These are phyloP conservation scores for Phytophthora podocarpi DNA, from an alignment of 352 stramenopile species.

Conservation along the genomic window DNA sequence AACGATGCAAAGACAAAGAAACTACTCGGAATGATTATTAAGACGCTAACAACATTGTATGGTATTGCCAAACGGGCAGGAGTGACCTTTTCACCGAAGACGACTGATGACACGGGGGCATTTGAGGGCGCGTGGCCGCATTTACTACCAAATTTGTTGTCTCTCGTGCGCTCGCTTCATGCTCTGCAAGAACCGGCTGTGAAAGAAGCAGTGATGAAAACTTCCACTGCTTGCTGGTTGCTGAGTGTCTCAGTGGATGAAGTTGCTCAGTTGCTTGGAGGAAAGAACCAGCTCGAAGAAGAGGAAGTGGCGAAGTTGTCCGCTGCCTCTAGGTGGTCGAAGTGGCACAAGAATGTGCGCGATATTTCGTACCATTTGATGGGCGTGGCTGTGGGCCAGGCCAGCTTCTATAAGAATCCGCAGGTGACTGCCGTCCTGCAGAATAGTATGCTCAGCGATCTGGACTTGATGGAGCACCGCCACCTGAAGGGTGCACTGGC, in stretches of 20 bases:
- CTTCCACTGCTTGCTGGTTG: constrained; percentile 63
- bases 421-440: constrained; percentile 54
- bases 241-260: constrained; percentile 77
- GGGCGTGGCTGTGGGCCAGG: constrained; percentile 57
- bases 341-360: constrained; percentile 84
- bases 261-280: constrained; percentile 72
- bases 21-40: constrained; percentile 59
- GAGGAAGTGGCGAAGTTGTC: constrained; percentile 65
- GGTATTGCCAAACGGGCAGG: constrained; percentile 70
- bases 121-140: constrained; percentile 68
- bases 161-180: constrained; percentile 66
- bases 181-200: constrained; percentile 54
- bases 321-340: constrained; percentile 59
- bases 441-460: constrained; percentile 65
- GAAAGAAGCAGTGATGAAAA: constrained; percentile 63
- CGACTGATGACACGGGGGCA: constrained; percentile 32
- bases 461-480: constrained; percentile 75
- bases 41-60: constrained; percentile 83
- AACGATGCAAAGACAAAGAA: constrained; percentile 50
- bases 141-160: constrained; percentile 72
- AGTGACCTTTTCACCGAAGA: constrained; percentile 23
- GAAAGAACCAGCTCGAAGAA: constrained; percentile 77
- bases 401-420: constrained; percentile 56
- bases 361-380: constrained; percentile 83
- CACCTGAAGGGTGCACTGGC: constrained; percentile 70